phyloP scores from a whole-genome alignment of 129 eudicot genomes.

The Pittosporum tobira region DNA sequence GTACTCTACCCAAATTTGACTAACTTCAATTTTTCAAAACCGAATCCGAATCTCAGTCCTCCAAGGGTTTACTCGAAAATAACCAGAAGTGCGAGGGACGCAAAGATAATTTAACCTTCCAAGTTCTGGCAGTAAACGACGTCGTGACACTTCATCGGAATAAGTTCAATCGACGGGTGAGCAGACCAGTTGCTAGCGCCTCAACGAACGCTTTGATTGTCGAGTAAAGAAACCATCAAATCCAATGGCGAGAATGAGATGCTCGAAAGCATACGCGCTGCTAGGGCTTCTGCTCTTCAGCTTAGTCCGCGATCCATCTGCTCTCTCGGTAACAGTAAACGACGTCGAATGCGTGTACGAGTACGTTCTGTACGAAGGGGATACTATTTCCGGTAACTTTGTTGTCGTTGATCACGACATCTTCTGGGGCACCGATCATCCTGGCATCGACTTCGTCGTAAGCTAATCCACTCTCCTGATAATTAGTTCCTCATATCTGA shows the following conservation, averaged over 20 bases:
- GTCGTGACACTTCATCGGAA: too few relatives aligned
- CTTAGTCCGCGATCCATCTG: conserved; percentile 27
- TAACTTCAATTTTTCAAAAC: too few relatives aligned
- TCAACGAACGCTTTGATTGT: not conserved
- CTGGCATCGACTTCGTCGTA: conserved; percentile 85
- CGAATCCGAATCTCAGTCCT: too few relatives aligned
- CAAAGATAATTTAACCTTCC: not conserved
- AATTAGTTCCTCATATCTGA: not conserved
- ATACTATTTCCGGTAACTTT: conserved; percentile 76
- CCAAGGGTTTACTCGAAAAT: too few relatives aligned
- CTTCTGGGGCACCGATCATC: conserved; percentile 96
- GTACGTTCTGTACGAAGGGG: conserved; percentile 91
- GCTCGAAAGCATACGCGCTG: conserved; percentile 12
- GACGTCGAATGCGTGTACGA: conserved; percentile 87
- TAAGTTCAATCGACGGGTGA: not conserved
- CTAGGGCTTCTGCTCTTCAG: conserved; percentile 30
- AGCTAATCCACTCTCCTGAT: not conserved
- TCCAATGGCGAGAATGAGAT: conserved; percentile 30
- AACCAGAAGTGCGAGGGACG: not conserved
- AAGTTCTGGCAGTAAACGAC: too few relatives aligned
- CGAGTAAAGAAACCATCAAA: conserved; percentile 27
- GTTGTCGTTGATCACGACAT: conserved; percentile 94
- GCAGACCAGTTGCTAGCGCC: too few relatives aligned
- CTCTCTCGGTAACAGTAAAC: conserved; percentile 73
- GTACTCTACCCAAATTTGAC: too few relatives aligned